Evolutionary conservation across 1,139 yeast species (phyloP), one percentile per base, ranked within the genome.

Genomic region (Lodderomyces metapsilosis): DNA sequence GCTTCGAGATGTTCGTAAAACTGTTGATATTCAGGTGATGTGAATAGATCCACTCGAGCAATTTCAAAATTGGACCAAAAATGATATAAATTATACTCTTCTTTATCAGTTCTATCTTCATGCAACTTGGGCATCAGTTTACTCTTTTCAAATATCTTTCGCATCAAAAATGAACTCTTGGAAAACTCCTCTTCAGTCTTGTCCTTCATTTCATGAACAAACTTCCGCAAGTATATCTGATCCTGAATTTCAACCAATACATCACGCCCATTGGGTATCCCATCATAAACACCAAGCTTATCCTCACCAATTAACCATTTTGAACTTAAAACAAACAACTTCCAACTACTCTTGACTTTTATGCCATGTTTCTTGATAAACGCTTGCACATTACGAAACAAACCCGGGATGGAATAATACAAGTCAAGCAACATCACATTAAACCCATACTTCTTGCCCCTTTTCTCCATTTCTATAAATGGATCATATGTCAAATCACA

Each of bases 41-140:
- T 71, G 70, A 88, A 89, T 13, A 88, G 60, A 52, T 82, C 88
- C 2, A 88, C 76, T 40, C 87, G 65, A 2, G 96, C 96, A 52
- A 89, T 89, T 59, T 89, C 97, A 57, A 89, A 89, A 64, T 89
- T 89, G 31, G 94, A 82, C 97, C 97, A 89, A 64, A 88, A 89
- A 63, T 89, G 97, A 53, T 95, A 85, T 55, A 84, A 56, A 57
- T 84, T 88, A 61, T 82, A 88, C 46, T 81, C 84, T 53, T 84
- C 84, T 18, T 78, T 74, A 43, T 82, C 79, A 56, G 82, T 69
- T 45, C 76, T 63, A 53, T 83, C 88, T 42, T 68, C 74, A 48
- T 66, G 65, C 5, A 74, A 49, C 2, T 44, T 40, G 0, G 77
- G 78, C 20, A 66, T 66, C 5, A 55, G 50, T 3, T 40, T 45